Base-by-base conservation (phyloP, 495 filamentous ascomycete genomes). In the Tuber aestivum region DNA sequence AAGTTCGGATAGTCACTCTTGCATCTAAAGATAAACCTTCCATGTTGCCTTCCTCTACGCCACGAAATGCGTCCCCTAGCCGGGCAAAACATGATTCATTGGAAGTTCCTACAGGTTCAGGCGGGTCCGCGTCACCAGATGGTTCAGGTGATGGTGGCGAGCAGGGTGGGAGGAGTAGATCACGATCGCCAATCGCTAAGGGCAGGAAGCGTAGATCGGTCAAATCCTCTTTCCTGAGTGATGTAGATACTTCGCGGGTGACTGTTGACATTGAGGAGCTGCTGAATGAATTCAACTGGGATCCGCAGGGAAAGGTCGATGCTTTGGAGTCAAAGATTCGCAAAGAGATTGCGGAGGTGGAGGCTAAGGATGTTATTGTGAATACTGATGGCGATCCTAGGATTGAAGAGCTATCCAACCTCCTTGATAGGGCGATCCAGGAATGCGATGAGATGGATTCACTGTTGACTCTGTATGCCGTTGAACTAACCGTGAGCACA, bases 401-500 rank as follows among this genome's bases (percentile, higher is more conserved):
- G 76, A 90, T 97, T 6, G 91, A 92, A 44, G 90, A 90, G 71
- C 90, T 99, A 74, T 93, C 93, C 72, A 89, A 86, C 75, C 88
- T 97, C 72, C 91, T 99, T 50, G 95, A 98, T 82, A 89, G 90
- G 75, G 92, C 93, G 10, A 93, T 98, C 77, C 88, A 91, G 41
- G 95, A 99, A 84, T 97, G 95, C 79, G 95, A 99, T 73, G 94
- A 97, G 84, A 86, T 99, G 50, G 95, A 99, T 81, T 94, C 95
- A 74, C 85, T 98, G 68, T 85, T 99, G 69, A 98, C 94, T 1
- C 85, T 99, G 41, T 99, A 99, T 84, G 92, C 92, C 56, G 95
- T 97, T 12, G 95, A 99, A 85, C 85, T 99, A 70, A 93, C 93
- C 76, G 94, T 97, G 87, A 87, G 93, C 8, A 69, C 18, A 65